Evolutionary conservation across 768 basidiomycete genomes (phyloP), one percentile per base, ranked within the genome.

Genomic region (Kwoniella bestiolae): DNA sequence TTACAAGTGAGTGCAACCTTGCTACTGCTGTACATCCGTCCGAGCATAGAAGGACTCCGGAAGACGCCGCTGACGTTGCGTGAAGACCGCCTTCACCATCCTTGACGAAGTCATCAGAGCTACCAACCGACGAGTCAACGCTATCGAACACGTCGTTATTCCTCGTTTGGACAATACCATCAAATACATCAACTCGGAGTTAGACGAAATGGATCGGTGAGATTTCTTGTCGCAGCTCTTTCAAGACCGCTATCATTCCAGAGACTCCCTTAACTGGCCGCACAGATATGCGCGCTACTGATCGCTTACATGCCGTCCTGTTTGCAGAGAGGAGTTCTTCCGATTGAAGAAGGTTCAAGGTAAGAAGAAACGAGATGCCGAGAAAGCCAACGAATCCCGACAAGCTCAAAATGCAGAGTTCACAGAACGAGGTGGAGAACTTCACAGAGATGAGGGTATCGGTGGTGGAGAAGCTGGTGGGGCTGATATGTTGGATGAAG

Each of bases 41-140:
- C n/a, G n/a, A n/a, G n/a, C n/a, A 32, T 16, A 16, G 12, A 29
- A 44, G n/a, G 32, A 50, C 12, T 21, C 11, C 1, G 7, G 21
- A 26, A 52, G 11, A 18, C 46, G 16, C 25, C 18, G 45, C 28
- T 55, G 41, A 60, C 25, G 25, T 45, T 23, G 23, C 53, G 4
- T 29, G 7, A 91, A 98, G 83, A 98, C 96, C 0, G 96, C 96
- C 4, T 99, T 99, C 83, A 95, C 90, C 63, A 97, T 98, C 71
- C 87, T 99, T 38, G 96, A 99, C 82, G 96, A 98, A 82, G 96
- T 98, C 66, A 99, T 99, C 76, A 91, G 92, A 51, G 93, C 94
- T n/a, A 98, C 96, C 38, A 99, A 98, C 81, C 91, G 96, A 56
- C 89, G 96, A 68, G 96, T 99, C 44, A 99, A 99, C 77, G 96